Conservation (phyloP, 2,329 filamentous ascomycete species). For the Cadophora sp. region DNA sequence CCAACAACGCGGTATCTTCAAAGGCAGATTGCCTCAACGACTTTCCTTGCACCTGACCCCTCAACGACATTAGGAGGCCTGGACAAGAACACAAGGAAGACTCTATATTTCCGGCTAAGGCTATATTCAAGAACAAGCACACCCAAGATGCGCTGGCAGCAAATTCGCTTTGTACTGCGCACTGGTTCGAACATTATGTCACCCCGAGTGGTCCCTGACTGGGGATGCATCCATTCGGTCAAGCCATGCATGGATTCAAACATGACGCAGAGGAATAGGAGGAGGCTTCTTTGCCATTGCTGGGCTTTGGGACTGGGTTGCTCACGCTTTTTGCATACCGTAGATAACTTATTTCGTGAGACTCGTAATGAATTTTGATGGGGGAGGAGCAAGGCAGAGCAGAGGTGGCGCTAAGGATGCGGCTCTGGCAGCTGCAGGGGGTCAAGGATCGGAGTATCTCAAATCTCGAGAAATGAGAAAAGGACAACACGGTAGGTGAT, state of each 20-base stretch:
- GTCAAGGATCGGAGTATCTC: background rate
- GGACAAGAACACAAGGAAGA: background rate
- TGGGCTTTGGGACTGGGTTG: background rate
- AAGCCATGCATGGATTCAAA: background rate
- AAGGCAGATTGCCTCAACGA: background rate
- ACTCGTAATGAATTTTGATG: conserved; percentile 27
- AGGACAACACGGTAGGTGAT: conserved; percentile 5
- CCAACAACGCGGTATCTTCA: background rate
- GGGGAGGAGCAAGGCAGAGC: background rate
- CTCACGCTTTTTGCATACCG: conserved; percentile 24
- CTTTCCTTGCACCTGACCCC: background rate
- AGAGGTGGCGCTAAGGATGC: conserved; percentile 6
- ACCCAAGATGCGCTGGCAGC: conserved; percentile 3
- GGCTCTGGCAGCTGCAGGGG: conserved; percentile 6
- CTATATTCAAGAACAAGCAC: background rate
- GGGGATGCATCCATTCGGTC: background rate
- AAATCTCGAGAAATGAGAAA: background rate
- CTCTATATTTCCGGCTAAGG: background rate
- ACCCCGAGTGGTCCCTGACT: background rate
- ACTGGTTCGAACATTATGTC: background rate
- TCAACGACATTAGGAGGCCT: background rate
- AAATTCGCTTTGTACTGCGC: background rate
- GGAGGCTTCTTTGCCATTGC: background rate
- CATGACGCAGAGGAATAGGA: background rate
- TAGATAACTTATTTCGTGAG: conserved; percentile 41